Evolutionary conservation across 2,329 filamentous ascomycete species (phyloP).

Genomic region (Leptographium flavum): DNA sequence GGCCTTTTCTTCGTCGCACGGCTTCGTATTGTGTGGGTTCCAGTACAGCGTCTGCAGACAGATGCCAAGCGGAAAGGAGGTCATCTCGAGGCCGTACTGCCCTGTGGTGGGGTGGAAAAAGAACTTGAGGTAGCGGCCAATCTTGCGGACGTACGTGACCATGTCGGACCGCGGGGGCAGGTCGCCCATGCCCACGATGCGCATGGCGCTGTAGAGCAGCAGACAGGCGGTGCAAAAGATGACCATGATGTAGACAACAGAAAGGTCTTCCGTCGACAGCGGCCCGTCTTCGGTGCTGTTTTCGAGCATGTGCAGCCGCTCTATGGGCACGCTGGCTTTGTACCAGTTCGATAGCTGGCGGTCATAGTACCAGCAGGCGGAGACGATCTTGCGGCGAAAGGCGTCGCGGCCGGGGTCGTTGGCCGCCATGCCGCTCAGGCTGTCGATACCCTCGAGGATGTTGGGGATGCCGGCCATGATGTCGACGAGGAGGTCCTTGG

Average conservation of each 20-base stretch:
- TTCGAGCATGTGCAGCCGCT: constrained; percentile 3
- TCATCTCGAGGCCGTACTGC: constrained; percentile 11
- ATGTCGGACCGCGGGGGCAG: constrained; percentile 5
- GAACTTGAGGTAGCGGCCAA: constrained; percentile 7
- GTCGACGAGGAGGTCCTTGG: constrained; percentile 11
- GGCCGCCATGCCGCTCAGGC: neutral
- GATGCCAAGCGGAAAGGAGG: constrained; percentile 10
- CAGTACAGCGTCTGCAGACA: constrained; percentile 7
- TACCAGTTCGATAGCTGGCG: constrained; percentile 9
- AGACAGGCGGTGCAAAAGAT: constrained; percentile 10
- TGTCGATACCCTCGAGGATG: constrained; percentile 11
- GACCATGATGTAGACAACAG: constrained; percentile 10
- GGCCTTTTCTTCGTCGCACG: constrained; percentile 3
- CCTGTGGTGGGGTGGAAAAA: constrained; percentile 12
- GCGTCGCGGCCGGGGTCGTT: neutral
- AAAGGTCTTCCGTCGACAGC: constrained; percentile 10
- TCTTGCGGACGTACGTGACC: constrained; percentile 7
- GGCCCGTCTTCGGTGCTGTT: neutral
- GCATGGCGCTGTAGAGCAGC: constrained; percentile 11
- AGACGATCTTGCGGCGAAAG: neutral
- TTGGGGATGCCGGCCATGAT: constrained; percentile 10
- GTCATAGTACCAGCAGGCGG: constrained; percentile 7
- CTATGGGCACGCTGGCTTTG: constrained; percentile 4
- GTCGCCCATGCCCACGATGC: constrained; percentile 3
- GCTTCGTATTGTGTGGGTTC: neutral